Percentiles rank a stretch among this genome's conserved stretches.
These are phyloP conservation scores for Linaria vulgaris DNA, from an alignment of 257 asterid genomes.

Conservation along the genomic window DNA sequence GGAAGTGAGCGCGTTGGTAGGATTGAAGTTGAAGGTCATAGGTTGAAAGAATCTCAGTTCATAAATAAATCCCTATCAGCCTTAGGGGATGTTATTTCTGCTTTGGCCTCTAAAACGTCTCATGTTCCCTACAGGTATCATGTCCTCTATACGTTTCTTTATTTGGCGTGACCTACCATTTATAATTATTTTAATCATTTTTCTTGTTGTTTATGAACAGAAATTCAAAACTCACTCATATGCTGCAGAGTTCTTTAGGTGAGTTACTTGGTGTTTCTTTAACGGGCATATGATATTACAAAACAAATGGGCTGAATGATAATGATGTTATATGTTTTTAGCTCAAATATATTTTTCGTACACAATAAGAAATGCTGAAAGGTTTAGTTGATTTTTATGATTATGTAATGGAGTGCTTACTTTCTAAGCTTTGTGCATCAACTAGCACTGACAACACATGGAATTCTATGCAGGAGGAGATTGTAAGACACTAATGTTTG, in stretches of 20 bases:
- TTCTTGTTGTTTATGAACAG: constrained; percentile 43
- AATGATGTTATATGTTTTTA: neutral
- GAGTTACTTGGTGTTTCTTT: constrained; percentile 25
- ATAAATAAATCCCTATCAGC: constrained; percentile 93
- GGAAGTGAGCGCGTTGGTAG: constrained; percentile 97
- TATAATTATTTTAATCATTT: constrained; percentile 19
- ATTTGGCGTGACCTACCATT: neutral
- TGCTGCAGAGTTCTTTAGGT: constrained; percentile 97
- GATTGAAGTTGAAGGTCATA: constrained; percentile 93
- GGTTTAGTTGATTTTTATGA: neutral
- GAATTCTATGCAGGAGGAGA: constrained; percentile 76
- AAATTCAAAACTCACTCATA: constrained; percentile 97
- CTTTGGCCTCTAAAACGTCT: constrained; percentile 82
- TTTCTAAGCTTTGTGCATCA: neutral
- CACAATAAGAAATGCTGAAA: neutral
- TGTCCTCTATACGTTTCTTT: constrained; percentile 22
- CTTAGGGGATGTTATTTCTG: constrained; percentile 91
- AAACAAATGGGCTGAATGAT: neutral
- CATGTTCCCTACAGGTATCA: constrained; percentile 78
- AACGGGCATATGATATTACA: too few species aligned
- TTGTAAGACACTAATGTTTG: constrained; percentile 87
- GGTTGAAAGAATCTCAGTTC: constrained; percentile 93
- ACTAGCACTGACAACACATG: constrained; percentile 5
- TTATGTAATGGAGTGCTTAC: neutral
- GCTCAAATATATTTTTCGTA: neutral